Evolutionary conservation across 192 early-diverging fungal species (phyloP), one percentile per base, ranked within the genome.

Genomic region (Powellomyces hirtus): DNA sequence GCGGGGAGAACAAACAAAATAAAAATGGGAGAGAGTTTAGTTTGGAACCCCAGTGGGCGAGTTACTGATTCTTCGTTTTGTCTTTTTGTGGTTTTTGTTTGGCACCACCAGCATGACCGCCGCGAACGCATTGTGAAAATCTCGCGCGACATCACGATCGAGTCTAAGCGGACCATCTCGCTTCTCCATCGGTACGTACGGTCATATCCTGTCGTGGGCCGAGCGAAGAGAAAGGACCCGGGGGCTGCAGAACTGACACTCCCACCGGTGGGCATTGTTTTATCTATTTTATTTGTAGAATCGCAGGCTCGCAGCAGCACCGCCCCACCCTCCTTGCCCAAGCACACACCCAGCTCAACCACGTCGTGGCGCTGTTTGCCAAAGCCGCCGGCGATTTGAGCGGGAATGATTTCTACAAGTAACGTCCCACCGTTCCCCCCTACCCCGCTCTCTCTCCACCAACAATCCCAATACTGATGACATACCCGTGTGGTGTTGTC

Each of bases 61-160:
- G n/a, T n/a, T n/a, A n/a, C n/a, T n/a, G n/a, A n/a, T n/a, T n/a
- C n/a, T n/a, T n/a, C n/a, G n/a, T n/a, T n/a, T n/a, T n/a, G n/a
- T n/a, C n/a, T n/a, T n/a, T n/a, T n/a, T n/a, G n/a, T n/a, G n/a
- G 40, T 42, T 42, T 42, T 42, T 8, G 10, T 42, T 18, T 8
- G 8, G 40, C n/a, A n/a, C 51, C 10, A 8, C 16, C 51, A 79
- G 78, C 52, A 80, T 55, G 79, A 80, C 56, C 50, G 70, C 29
- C 44, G 78, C 6, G 79, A 80, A 38, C 55, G 79, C 16, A 64
- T 80, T 35, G 55, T 80, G 22, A 80, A 80, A 30, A 29, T 51
- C 20, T 74, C 69, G 26, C 67, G 80, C 37, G 80, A 81, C 61
- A 81, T 81, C 26, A 81, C 80, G 3, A 71, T 70, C 33, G 56